phyloP scores from a whole-genome alignment of 1,284 basidiomycete genomes.

The Flammula alnicola region DNA sequence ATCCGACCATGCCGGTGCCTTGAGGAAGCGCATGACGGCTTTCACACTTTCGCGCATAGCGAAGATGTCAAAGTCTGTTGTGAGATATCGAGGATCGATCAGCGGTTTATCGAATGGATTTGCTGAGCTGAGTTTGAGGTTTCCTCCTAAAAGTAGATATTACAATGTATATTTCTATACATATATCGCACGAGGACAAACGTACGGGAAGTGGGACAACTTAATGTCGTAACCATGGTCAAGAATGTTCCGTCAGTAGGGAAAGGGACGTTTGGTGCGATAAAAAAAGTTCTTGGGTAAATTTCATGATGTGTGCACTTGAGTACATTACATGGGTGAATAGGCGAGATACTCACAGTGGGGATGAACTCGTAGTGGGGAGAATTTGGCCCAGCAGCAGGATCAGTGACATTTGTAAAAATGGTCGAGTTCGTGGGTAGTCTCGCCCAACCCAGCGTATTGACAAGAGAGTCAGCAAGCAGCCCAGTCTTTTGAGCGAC shows the following conservation, averaged over 20 bases:
- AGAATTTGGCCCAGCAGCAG: slow-evolving; percentile 37
- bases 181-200: background rate
- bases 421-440: slow-evolving; percentile 33
- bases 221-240: slow-evolving; percentile 1
- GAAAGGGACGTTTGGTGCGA: background rate
- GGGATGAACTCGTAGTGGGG: slow-evolving; percentile 33
- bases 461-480: slow-evolving; percentile 15
- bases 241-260: background rate
- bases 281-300: background rate
- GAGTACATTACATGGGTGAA: background rate
- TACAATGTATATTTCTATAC: background rate
- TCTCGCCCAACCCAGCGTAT: slow-evolving; percentile 30
- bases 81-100: slow-evolving; percentile 41
- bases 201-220: slow-evolving; percentile 34
- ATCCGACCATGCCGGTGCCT: slow-evolving; percentile 31
- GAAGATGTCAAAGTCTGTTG: slow-evolving; percentile 31
- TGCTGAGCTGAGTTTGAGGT: slow-evolving; percentile 28
- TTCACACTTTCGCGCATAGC: slow-evolving; percentile 30
- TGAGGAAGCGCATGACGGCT: slow-evolving; percentile 29
- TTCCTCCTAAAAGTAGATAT: slow-evolving; percentile 28
- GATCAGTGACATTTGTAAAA: slow-evolving; percentile 34
- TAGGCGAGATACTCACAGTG: slow-evolving; percentile 23
- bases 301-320: background rate
- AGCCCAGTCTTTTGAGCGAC: slow-evolving; percentile 23
- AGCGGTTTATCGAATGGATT: slow-evolving; percentile 39